phyloP scores from a whole-genome alignment of 2,329 filamentous ascomycete genomes.

The Zelopaecilomyces penicillatus region DNA sequence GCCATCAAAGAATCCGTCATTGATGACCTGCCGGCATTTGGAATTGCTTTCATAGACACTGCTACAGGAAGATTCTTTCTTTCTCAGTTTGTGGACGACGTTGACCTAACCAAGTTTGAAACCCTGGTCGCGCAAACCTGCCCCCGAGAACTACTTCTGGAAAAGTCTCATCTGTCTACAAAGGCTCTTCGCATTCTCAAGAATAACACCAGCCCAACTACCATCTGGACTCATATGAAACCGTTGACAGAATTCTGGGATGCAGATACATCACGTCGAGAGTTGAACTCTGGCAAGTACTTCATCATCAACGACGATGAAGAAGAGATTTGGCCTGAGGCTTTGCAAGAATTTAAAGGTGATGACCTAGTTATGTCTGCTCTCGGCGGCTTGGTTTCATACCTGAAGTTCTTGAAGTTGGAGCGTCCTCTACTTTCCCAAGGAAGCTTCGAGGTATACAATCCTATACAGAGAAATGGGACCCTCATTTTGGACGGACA shows the following conservation, averaged over 20 bases:
- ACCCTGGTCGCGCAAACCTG: constrained; percentile 89
- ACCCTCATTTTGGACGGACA: constrained; percentile 91
- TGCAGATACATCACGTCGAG: constrained; percentile 70
- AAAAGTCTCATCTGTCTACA: constrained; percentile 79
- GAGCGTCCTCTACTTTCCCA: constrained; percentile 82
- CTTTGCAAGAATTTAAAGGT: constrained; percentile 60
- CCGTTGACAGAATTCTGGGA: constrained; percentile 85
- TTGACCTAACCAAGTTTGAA: constrained; percentile 92
- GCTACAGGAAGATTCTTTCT: constrained; percentile 92
- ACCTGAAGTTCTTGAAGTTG: constrained; percentile 78
- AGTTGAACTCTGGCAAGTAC: constrained; percentile 72
- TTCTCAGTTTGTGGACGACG: constrained; percentile 86
- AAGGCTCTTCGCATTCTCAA: constrained; percentile 89
- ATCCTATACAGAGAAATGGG: constrained; percentile 81
- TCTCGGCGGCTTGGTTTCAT: constrained; percentile 80
- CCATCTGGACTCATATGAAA: constrained; percentile 92
- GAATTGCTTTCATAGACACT: constrained; percentile 88
- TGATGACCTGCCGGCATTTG: constrained; percentile 73
- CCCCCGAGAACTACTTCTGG: constrained; percentile 79
- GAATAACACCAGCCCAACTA: constrained; percentile 87
- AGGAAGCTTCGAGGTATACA: constrained; percentile 85
- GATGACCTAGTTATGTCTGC: constrained; percentile 86
- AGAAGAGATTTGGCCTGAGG: constrained; percentile 65
- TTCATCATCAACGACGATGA: constrained; percentile 54
- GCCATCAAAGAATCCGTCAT: constrained; percentile 78